These are phyloP conservation scores for Phytopythium ostracodes DNA, from an alignment of 352 stramenopile species.

Conservation along the genomic window DNA sequence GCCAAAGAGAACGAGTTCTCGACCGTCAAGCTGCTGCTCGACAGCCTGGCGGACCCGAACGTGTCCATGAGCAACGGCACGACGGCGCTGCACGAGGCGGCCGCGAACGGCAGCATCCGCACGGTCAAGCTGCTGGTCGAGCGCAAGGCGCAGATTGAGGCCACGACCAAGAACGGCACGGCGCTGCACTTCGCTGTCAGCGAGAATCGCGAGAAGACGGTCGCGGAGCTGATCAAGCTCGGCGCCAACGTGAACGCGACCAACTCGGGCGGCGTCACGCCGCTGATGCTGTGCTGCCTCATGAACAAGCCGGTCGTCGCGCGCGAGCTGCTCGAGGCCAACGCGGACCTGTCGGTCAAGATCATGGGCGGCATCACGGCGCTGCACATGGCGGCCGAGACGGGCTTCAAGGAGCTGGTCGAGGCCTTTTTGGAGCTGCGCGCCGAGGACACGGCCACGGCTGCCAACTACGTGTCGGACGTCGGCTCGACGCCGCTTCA, in stretches of 20 bases:
- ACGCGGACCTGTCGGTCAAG: slow-evolving; percentile 42
- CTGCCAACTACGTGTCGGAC: slow-evolving; percentile 58
- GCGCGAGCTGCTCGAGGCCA: slow-evolving; percentile 45
- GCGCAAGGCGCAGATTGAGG: slow-evolving; percentile 50
- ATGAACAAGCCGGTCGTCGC: slow-evolving; percentile 71
- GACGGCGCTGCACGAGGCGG: slow-evolving; percentile 62
- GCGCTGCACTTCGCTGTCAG: slow-evolving; percentile 79
- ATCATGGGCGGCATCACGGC: slow-evolving; percentile 66
- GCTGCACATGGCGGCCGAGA: slow-evolving; percentile 75
- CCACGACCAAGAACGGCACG: slow-evolving; percentile 65
- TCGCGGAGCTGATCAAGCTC: slow-evolving; percentile 51
- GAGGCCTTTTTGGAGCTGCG: slow-evolving; percentile 48
- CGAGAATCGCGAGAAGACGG: slow-evolving; percentile 74
- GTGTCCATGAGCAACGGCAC: slow-evolving; percentile 56
- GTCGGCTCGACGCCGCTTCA: slow-evolving; percentile 64
- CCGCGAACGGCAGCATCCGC: slow-evolving; percentile 60
- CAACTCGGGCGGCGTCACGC: slow-evolving; percentile 70
- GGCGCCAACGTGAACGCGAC: slow-evolving; percentile 62
- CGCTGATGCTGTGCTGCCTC: slow-evolving; percentile 68
- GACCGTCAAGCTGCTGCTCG: slow-evolving; percentile 59
- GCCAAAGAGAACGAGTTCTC: slow-evolving; percentile 77
- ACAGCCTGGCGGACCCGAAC: slow-evolving; percentile 47
- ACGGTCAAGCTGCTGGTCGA: slow-evolving; percentile 54
- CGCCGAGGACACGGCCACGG: slow-evolving; percentile 33
- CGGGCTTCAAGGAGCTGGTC: slow-evolving; percentile 58